Conservation (phyloP, 2,329 filamentous ascomycete species). For the Fusarium sp. region DNA sequence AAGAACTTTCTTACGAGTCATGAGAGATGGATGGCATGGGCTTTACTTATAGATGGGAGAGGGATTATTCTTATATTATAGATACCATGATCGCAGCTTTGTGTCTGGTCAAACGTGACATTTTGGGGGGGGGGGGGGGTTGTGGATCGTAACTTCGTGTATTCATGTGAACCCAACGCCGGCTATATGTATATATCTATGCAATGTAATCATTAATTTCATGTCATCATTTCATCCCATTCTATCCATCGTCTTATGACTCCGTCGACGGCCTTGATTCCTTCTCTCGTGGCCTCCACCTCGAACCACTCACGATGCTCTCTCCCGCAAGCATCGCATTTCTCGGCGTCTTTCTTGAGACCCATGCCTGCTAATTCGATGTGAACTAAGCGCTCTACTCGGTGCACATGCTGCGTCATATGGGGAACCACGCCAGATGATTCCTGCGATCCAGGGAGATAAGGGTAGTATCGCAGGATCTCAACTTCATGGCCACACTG, state of each 20-base stretch:
- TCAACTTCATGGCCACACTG: constrained; percentile 93
- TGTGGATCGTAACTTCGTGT: constrained; percentile 18
- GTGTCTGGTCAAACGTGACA: constrained; percentile 16
- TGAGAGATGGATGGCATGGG: constrained; percentile 35
- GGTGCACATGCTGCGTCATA: constrained; percentile 86
- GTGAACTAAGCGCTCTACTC: constrained; percentile 90
- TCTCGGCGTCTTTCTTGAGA: constrained; percentile 60
- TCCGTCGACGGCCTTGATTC: constrained; percentile 71
- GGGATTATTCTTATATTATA: constrained; percentile 10
- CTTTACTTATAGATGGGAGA: constrained; percentile 29
- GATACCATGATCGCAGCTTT: constrained; percentile 19
- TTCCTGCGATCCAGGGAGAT: constrained; percentile 62
- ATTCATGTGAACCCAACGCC: constrained; percentile 23
- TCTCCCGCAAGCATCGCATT: constrained; percentile 81
- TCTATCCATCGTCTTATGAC: constrained; percentile 85
- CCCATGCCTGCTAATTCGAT: constrained; percentile 79
- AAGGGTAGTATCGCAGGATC: constrained; percentile 91
- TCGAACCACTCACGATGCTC: constrained; percentile 97
- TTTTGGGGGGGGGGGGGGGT: not conserved
- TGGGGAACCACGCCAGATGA: constrained; percentile 54
- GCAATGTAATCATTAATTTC: constrained; percentile 18
- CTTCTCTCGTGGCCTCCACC: constrained; percentile 77
- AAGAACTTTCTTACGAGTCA: constrained; percentile 38
- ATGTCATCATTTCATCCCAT: constrained; percentile 72
- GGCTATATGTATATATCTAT: constrained; percentile 13